Base-by-base conservation (phyloP, 345 rosid species). In the Streptanthus diversifolius region DNA sequence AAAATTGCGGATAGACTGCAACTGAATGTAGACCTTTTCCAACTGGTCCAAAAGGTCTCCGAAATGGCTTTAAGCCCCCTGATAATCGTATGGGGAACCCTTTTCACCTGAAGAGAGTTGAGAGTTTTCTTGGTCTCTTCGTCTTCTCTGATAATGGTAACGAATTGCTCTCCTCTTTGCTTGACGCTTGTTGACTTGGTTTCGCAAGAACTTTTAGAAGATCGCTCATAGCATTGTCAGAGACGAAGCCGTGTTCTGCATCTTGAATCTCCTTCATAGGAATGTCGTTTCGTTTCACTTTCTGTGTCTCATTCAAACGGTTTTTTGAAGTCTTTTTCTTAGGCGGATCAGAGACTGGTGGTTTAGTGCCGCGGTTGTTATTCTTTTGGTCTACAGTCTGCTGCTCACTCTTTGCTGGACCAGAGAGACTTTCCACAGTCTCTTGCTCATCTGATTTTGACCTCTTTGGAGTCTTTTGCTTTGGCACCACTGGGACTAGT, bases 51-150 rank as follows among this genome's bases (percentile, higher is more conserved):
- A 52, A 65, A 33, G 61, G 27, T 66, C 18, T 24, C 7, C 9
- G 2, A 6, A 41, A 27, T 27, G 40, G 5, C 18, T 52, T 53
- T 1, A 37, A 5, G 19, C 17, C n/a, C 19, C 29, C 21, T 0
- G 7, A 10, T 7, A 14, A 1, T 11, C 1, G 0, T 32, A 70
- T 25, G 27, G 8, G 15, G 22, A 2, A 15, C 36, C 19, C 12
- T n/a, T 5, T 74, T 79, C 52, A 75, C 76, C 17, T 77, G 84
- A 86, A 88, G 21, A 88, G 76, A 60, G 80, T 79, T 49, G 85
- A 84, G 60, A 83, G 83, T 25, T 56, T 77, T 25, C 35, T 32
- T 33, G 11, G 10, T 41, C 33, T 69, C 37, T 17, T 64, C 5
- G 74, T 72, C 73, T 39, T 56, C 67, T 75, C 68, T n/a, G 41